Base-by-base conservation (phyloP, 1,139 yeast species). In the Trichomonascaceae sp. region DNA sequence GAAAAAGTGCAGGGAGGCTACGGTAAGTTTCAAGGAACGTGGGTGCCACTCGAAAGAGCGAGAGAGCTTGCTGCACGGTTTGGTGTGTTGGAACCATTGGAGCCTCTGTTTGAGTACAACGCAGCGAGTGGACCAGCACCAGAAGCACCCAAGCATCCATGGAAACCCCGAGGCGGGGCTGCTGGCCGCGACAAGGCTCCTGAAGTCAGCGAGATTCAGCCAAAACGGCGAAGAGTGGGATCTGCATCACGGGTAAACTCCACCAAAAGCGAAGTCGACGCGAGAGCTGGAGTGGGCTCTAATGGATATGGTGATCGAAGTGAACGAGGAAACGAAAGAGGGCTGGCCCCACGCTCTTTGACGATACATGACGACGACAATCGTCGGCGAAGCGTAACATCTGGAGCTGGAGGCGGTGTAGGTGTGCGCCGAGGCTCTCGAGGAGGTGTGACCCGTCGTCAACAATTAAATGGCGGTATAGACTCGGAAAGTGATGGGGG, bases 1-100 rank as follows among this genome's bases (percentile, higher is more conserved):
- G 96, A 87, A 51, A 87, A 87, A 56, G 85, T 89, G 17, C 97
- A 89, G 56, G 98, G 97, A 43, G 97, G 97, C 2, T 87, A 85
- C 47, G 97, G 97, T 32, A 77, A 89, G 52, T 89, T 85, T 57
- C 97, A 89, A 56, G 98, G 98, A 15, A 87, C 97, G 2, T 89
- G 97, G 96, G 92, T 87, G 5, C 97, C 97, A 0, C 57, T 85
- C 40, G 67, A 65, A 6, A 56, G 73, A 28, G 60, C 82, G 0
- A 52, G 58, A 17, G 64, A 60, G 28, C 58, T 66, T 29, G 93
- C 95, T 2, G 63, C 62, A 32, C 76, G 74, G 47, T 87, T 81
- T 49, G 76, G 71, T 1, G 95, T 87, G 1, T 67, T 65, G 39
- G 79, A 71, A 2, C 65, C 69, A 17, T 60, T 89, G 37, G 60